Conservation (phyloP, 2,329 filamentous ascomycete species). For the Colletotrichum tamarilloi region DNA sequence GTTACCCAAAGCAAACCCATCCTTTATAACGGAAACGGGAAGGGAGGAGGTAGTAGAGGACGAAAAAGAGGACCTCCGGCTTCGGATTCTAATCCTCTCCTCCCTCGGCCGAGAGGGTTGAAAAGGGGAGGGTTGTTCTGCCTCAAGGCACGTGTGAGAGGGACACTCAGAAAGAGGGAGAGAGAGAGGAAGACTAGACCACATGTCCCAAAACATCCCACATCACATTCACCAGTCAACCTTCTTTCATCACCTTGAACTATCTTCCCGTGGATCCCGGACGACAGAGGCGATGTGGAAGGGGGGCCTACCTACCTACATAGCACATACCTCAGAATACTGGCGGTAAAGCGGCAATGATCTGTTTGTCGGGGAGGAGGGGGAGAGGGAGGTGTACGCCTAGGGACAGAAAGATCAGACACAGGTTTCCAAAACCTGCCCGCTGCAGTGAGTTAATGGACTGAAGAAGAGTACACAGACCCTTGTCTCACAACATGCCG, state of each 20-base stretch:
- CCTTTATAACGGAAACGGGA: neutral
- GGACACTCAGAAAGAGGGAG: neutral
- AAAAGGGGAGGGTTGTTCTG: neutral
- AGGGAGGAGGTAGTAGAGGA: no score
- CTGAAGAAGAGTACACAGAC: neutral
- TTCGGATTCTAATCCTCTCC: neutral
- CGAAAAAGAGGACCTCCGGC: neutral
- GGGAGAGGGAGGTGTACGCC: neutral
- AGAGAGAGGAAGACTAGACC: no score
- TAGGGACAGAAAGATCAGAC: neutral
- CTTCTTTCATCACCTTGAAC: neutral
- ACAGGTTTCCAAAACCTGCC: neutral
- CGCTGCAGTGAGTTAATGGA: neutral
- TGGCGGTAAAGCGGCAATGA: neutral
- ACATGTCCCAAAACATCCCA: neutral
- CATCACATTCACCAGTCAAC: neutral
- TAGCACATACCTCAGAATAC: neutral
- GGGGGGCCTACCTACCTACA: neutral
- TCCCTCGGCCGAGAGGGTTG: neutral
- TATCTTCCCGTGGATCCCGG: neutral
- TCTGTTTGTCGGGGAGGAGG: neutral
- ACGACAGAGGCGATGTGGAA: neutral
- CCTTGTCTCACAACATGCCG: slow-evolving; percentile 2
- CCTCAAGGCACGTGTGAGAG: neutral
- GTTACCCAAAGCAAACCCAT: neutral